A percentile compares a stretch with the other conserved stretches of the same genome.
Conservation (phyloP, 2,329 filamentous ascomycete species). For the Aspergillus oerlinghausenensis region DNA sequence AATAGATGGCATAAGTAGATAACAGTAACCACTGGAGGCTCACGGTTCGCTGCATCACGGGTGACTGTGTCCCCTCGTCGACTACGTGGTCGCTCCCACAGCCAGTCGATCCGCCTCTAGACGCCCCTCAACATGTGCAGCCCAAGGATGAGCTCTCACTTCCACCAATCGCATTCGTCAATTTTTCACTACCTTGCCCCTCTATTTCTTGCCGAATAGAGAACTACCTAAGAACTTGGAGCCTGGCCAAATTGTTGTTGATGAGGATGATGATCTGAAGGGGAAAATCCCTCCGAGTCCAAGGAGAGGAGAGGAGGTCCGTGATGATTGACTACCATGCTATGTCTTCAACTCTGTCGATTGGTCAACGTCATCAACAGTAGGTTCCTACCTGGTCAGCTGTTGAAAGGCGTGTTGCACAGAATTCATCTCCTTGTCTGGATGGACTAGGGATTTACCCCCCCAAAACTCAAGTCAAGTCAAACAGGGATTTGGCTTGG, state of each 20-base stretch:
- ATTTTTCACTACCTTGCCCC: background rate
- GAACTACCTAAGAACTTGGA: too few relatives aligned
- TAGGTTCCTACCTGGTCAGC: background rate
- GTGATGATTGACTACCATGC: background rate
- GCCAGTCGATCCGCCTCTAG: slow-evolving; percentile 16
- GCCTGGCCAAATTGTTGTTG: background rate
- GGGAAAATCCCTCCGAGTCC: background rate
- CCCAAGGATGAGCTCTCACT: background rate
- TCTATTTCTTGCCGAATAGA: background rate
- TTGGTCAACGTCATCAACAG: background rate
- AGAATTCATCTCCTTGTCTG: background rate
- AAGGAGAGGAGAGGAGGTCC: background rate
- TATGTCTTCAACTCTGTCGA: background rate
- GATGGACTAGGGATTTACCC: background rate
- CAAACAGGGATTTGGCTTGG: background rate
- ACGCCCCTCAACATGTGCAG: background rate
- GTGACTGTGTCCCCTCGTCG: background rate
- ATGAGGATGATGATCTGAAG: background rate
- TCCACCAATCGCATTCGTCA: background rate
- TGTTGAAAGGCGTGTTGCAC: background rate
- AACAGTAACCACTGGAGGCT: background rate
- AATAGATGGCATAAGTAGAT: too few relatives aligned
- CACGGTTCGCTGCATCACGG: background rate
- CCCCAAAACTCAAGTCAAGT: background rate
- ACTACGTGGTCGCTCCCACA: slow-evolving; percentile 19